Base-by-base conservation (phyloP, 2,329 filamentous ascomycete genomes). In the Aspergillus vadensis region DNA sequence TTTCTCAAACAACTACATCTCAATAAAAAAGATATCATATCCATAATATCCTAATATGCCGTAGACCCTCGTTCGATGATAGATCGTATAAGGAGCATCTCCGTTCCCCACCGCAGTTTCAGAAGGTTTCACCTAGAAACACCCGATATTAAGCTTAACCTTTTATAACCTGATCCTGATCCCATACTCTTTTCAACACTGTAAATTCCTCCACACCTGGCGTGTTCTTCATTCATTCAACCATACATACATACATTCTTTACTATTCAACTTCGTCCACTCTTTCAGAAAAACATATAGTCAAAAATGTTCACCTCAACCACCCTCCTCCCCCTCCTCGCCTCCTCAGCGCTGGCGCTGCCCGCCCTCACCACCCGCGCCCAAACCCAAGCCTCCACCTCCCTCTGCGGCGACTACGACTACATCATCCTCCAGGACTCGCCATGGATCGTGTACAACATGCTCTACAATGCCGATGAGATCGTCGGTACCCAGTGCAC, bases 361-460 rank as follows among this genome's bases (percentile, higher is more conserved):
- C 53, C 53, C 39, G 19, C 53, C 39, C 39, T 41, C 52, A 30
- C 38, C 52, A 30, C 52, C 9, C 23, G 36, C 38, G 15, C 36
- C 38, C 5, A 39, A 12, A 43, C 52, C 3, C 52, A 55, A 8
- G 23, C 52, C 25, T 59, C 60, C 7, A 59, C 57, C 39, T 49
- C 64, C 10, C 60, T 67, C 15, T 69, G 66, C 55, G 68, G 67
- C 9, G 61, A 65, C 25, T 53, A 60, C 0, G 70, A 69, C 21
- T 74, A 68, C 52, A 55, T 70, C 6, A 67, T 79, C 54, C 68
- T 81, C 25, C 67, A 69, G 10, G 71, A 72, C 53, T 78, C 77
- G 0, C 77, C 76, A 8, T 80, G 77, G 77, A 80, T 81, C 44
- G 77, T 80, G 15, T 80, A 73, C 66, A 79, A 77, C 63, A 81